Conservation (phyloP, 805 yeast genomes). For the Brettanomyces bruxellensis region DNA sequence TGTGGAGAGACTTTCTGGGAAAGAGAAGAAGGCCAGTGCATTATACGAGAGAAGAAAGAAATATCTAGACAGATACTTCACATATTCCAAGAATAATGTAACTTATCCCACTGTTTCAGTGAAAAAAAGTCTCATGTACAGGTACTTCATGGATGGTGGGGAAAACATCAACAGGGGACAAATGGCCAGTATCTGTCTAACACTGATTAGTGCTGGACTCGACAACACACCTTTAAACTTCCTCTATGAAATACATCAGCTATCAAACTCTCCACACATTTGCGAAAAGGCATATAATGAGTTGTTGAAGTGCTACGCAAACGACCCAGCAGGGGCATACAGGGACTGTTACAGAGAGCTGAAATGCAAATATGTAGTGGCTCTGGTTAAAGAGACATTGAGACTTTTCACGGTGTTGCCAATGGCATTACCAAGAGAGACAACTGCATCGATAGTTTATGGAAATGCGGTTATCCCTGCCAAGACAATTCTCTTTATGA, state of each 20-base stretch:
- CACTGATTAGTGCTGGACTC: constrained; percentile 74
- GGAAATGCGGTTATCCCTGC: constrained; percentile 37
- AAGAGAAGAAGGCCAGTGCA: constrained; percentile 13
- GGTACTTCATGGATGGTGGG: constrained; percentile 13
- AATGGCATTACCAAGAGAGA: constrained; percentile 52
- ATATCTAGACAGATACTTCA: constrained; percentile 35
- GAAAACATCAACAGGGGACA: constrained; percentile 6
- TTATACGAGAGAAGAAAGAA: constrained; percentile 35
- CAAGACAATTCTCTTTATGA: constrained; percentile 52
- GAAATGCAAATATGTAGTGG: constrained; percentile 41
- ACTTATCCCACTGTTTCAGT: constrained; percentile 4
- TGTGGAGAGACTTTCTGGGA: constrained; percentile 8
- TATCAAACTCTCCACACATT: constrained; percentile 33
- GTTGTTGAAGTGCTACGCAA: constrained; percentile 27
- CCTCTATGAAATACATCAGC: constrained; percentile 51
- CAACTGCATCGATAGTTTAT: constrained; percentile 41
- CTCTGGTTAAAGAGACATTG: constrained; percentile 54
- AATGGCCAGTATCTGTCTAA: constrained; percentile 48
- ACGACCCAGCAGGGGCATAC: constrained; percentile 15
- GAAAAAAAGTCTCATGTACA: constrained; percentile 18
- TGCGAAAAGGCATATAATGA: constrained; percentile 37
- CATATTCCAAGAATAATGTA: constrained; percentile 18
- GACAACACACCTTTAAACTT: constrained; percentile 63
- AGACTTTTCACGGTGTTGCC: constrained; percentile 61
- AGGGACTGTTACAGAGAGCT: constrained; percentile 16